Evolutionary conservation across 2,329 filamentous ascomycete species (phyloP), one percentile per base, ranked within the genome.

Genomic region (Stagonosporopsis cucurbitacearum): DNA sequence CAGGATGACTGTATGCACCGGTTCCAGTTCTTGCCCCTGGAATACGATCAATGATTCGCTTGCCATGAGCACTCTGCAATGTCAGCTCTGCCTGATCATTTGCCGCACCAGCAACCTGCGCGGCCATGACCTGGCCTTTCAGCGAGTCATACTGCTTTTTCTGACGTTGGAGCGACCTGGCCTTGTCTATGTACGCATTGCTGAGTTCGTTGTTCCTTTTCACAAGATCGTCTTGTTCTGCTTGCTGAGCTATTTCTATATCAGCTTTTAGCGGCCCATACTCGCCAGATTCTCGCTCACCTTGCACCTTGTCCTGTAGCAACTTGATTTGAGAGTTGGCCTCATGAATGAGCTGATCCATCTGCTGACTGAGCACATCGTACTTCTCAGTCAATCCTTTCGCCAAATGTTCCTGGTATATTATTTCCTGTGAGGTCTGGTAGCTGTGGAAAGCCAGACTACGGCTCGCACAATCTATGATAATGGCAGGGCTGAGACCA

Each of bases 381-480:
- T 90, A 92, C 71, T 90, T 93, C 11, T 92, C 89, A 0, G 84
- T 86, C 58, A 96, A 77, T 9, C 83, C 87, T 67, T 88, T 92
- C 39, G 85, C 86, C 1, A 91, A 77, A 63, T 89, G 87, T 64
- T 92, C 88, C 70, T 96, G 90, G 67, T 93, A 96, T 48, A 88
- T 83, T 55, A 96, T 89, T 75, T 96, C 90, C 67, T 95, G 90
- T 2, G 87, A 87, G 19, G 88, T 87, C 71, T 96, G 92, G 67
- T 96, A 96, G 26, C 86, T 88, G 88, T 92, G 96, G 71, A 96
- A 96, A 28, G 84, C 86, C 61, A 96, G 75, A 1, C 88, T 92
- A 63, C 90, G 84, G 5, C 88, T 87, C 20, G 91, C 89, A 74
- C 92, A 96, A 66, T 96, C 93, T 83, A 96, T 92, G 60, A 97